Evolutionary conservation across 2,329 filamentous ascomycete species (phyloP).

Genomic region (Pseudocercospora macadamiae): DNA sequence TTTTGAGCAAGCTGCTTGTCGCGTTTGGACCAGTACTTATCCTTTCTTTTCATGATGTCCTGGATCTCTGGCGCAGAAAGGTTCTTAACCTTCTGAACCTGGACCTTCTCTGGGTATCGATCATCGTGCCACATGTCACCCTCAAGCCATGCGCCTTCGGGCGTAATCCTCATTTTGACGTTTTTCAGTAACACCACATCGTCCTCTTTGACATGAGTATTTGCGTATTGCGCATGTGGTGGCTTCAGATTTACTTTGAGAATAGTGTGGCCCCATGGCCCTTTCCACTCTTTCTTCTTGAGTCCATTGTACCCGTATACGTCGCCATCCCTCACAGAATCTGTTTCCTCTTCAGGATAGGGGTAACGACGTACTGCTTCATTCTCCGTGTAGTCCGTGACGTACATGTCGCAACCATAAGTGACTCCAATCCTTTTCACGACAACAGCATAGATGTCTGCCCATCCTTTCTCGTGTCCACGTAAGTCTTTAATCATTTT

Average conservation of each 20-base stretch:
- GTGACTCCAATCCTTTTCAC: conserved; percentile 56
- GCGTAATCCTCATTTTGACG: conserved; percentile 65
- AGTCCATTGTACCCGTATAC: conserved; percentile 34
- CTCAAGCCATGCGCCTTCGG: conserved; percentile 64
- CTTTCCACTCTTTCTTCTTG: conserved; percentile 61
- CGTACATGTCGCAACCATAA: conserved; percentile 63
- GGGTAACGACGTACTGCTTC: conserved; percentile 61
- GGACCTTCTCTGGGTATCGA: conserved; percentile 55
- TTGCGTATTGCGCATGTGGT: conserved; percentile 65
- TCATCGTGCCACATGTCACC: conserved; percentile 70
- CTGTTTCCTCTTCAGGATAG: conserved; percentile 40
- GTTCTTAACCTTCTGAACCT: conserved; percentile 57
- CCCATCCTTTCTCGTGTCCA: conserved; percentile 55
- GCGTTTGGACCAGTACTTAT: conserved; percentile 58
- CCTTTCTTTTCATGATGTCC: conserved; percentile 64
- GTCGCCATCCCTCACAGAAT: conserved; percentile 34
- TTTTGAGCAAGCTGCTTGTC: conserved; percentile 14
- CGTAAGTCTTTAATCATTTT: conserved; percentile 65
- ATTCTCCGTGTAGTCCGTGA: conserved; percentile 84
- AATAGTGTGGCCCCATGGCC: conserved; percentile 72
- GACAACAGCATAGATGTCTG: conserved; percentile 73
- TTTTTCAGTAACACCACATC: conserved; percentile 71
- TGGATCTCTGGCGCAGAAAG: conserved; percentile 47
- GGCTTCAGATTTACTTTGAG: conserved; percentile 73
- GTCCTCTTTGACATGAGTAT: conserved; percentile 58